Conservation (phyloP, 2,329 filamentous ascomycete genomes). For the Sporothrix euskadiensis region DNA sequence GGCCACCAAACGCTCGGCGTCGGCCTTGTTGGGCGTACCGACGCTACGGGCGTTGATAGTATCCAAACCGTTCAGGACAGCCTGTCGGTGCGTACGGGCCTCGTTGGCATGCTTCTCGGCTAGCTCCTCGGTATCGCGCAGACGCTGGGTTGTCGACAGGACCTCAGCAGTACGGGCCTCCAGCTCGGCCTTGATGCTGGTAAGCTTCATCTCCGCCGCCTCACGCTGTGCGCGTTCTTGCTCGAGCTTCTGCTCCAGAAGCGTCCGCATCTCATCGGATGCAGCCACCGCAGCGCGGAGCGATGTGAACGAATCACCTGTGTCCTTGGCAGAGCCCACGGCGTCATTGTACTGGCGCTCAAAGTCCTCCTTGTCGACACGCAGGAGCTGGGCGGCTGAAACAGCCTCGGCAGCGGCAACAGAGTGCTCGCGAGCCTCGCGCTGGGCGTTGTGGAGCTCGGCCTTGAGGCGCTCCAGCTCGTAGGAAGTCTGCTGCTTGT, state of each 20-base stretch:
- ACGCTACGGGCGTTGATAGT: conserved; percentile 61
- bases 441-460: conserved; percentile 79
- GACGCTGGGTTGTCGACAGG: conserved; percentile 68
- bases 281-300: conserved; percentile 76
- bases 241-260: conserved; percentile 78
- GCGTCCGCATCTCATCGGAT: conserved; percentile 72
- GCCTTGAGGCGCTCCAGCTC: conserved; percentile 84
- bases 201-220: conserved; percentile 72
- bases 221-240: conserved; percentile 80
- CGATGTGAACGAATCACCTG: conserved; percentile 69
- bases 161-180: conserved; percentile 78
- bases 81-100: conserved; percentile 79
- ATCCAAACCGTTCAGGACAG: conserved; percentile 78
- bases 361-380: conserved; percentile 82
- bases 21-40: conserved; percentile 47
- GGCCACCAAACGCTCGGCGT: conserved; percentile 67
- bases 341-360: conserved; percentile 67
- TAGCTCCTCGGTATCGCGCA: conserved; percentile 84
- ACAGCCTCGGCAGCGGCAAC: conserved; percentile 75
- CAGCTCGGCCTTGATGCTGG: conserved; percentile 76
- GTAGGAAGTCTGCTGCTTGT: conserved; percentile 77
- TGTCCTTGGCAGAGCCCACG: conserved; percentile 66
- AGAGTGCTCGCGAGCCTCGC: conserved; percentile 76
- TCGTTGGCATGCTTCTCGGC: conserved; percentile 85
- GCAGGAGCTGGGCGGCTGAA: conserved; percentile 71